Evolutionary conservation across 2,329 filamentous ascomycete genomes (phyloP), one percentile per base, ranked within the genome.

Genomic region (Mariannaea elegans): DNA sequence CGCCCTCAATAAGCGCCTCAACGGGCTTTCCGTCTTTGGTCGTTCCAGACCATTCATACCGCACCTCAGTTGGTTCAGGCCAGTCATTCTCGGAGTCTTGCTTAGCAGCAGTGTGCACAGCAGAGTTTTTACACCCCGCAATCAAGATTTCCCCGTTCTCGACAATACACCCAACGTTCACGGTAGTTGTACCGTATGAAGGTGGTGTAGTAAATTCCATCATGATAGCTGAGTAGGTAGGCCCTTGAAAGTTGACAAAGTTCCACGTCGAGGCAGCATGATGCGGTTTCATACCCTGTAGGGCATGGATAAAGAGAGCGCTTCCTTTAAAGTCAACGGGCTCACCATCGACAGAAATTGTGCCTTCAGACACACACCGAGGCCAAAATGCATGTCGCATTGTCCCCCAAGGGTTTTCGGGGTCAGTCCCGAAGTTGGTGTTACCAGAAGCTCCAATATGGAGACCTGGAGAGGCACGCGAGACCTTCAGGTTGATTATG

Each of bases 251-350:
- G 79, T 94, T 88, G 77, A 87, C 84, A 80, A 97, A 99, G 78
- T 95, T 97, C 95, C 95, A 99, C 64, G 86, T 88, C 18, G 91
- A 88, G 60, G 94, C 94, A 58, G 93, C 91, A 75, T 99, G 96
- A 77, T 99, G 95, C 27, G 95, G 95, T 85, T 99, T 99, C 94
- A 98, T 98, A 75, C 94, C 95, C 80, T 98, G 95, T 45, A 98
- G 81, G 32, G 93, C 93, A 76, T 95, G 91, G 65, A 90, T 84
- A 78, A 93, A 94, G 71, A 95, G 81, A 24, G 88, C 93, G 62
- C 83, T 86, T 57, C 94, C 94, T 71, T 87, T 90, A 75, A 97
- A 88, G 75, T 97, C 90, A 62, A 97, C 82, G 29, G 90, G 87
- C 47, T 93, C 92, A 27, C 92, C 88, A 69, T 91, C 85, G 57